Base-by-base conservation (phyloP, 1,139 yeast genomes). In the Meyerozyma smithsonii region DNA sequence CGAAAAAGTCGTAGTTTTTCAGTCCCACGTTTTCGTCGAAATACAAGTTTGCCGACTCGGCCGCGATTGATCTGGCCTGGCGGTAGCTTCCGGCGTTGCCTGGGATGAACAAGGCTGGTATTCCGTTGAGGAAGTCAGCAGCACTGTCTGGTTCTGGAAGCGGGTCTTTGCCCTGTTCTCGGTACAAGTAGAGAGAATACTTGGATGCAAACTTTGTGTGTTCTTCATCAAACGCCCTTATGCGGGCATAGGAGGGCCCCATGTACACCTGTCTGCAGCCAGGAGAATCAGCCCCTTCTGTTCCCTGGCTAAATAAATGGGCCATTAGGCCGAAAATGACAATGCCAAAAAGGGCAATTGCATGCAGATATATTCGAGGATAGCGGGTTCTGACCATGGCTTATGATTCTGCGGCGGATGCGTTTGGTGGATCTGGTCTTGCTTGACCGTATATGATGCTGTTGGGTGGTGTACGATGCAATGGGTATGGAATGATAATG, bases 11-110 rank as follows among this genome's bases (percentile, higher is more conserved):
- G 39, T 84, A 62, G 50, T 77, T 74, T 37, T 62, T 58, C 1
- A 71, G 59, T 38, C 63, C 54, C 8, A 54, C 50, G 42, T 70
- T 64, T 15, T 66, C 62, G 1, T 69, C 65, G 46, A 64, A 71
- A 48, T 62, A 79, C 5, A 78, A 55, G 39, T 72, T 69, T 1
- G 90, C 70, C 21, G 83, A 63, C 46, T 82, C 83, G 1, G 97
- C 81, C 0, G 97, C 98, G n/a, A 94, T 75, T 1, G 96, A 85
- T 41, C 98, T 69, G 8, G 79, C 95, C 61, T 94, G 99, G 49
- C 81, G 77, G 59, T 80, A 89, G 47, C 95, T 84, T 1, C 99
- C 98, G 1, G 98, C 98, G 57, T 94, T 94, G 0, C 99, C 99
- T 0, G 98, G 98, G 30, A 94, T 84, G 56, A 94, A 94, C 16